Evolutionary conservation across 768 basidiomycete species (phyloP), one percentile per base, ranked within the genome.

Genomic region (Melanogaster broomeanus): DNA sequence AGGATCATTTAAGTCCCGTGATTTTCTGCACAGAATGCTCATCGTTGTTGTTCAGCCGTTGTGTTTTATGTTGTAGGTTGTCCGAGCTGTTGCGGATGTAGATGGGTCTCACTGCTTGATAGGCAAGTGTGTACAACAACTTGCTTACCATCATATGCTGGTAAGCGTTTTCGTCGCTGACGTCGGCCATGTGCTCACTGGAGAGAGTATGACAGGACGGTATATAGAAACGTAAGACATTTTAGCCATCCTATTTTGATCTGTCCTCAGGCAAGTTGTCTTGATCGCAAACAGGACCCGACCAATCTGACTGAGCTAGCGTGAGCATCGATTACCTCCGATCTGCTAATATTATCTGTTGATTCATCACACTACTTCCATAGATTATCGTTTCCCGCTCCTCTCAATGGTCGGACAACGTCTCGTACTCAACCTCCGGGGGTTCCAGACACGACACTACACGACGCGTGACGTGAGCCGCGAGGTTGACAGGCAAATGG

Each of bases 331-430:
- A 25, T 16, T 6, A 7, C 8, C 8, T 24, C 4, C n/a, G 11
- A n/a, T 43, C 22, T 21, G n/a, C 13, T 37, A 8, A 15, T 24
- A 3, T 19, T 2, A 30, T 52, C 24, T 22, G 31, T 19, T 49
- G 38, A 18, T 13, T 21, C 6, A 21, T 6, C n/a, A n/a, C 21
- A 33, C 25, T n/a, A 3, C 22, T 24, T 33, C 19, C 11, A 18
- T 49, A 63, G 62, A 11, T 7, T 64, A 13, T 25, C 62, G 5
- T 40, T 21, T 6, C 60, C n/a, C 57, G 2, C 15, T 61, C 0
- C 45, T 63, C 15, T 53, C 59, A 5, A 4, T 31, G 57, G 49
- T 52, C 42, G 66, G 49, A 44, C 67, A 52, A 50, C 68, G 57
- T 42, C 64, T 59, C 46, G 61, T 57, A 30, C 51, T 59, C 49